phyloP scores from a whole-genome alignment of 805 yeast species.

The Yarrowia hollandica region DNA sequence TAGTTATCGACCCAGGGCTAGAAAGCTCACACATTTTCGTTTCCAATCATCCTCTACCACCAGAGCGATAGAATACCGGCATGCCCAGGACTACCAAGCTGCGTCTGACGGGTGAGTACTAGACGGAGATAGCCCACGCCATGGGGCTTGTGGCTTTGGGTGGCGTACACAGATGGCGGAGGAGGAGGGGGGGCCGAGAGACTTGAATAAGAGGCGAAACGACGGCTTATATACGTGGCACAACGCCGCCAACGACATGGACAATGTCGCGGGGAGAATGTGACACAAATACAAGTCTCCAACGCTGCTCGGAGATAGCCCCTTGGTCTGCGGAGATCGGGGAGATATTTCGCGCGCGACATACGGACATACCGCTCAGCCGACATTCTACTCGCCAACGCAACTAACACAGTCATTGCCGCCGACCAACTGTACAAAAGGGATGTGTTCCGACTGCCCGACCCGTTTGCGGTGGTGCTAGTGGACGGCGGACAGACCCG shows the following conservation, averaged over 20 bases:
- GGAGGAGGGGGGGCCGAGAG: no score
- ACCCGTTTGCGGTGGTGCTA: constrained; percentile 95
- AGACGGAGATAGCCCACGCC: background rate
- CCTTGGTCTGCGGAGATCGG: no score
- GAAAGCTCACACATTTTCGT: constrained; percentile 5
- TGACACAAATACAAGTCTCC: background rate
- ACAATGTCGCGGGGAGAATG: no score
- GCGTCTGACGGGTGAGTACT: constrained; percentile 34
- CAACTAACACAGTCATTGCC: constrained; percentile 59
- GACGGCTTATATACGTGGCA: no score
- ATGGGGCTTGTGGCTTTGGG: no score
- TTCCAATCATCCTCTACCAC: background rate
- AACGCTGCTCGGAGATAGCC: no score
- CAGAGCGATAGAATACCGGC: constrained; percentile 25
- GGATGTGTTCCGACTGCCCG: constrained; percentile 93
- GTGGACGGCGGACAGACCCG: constrained; percentile 97
- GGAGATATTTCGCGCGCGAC: no score
- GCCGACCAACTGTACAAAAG: constrained; percentile 95
- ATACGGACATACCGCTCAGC: no score
- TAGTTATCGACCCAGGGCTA: constrained; percentile 28
- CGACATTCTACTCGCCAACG: background rate
- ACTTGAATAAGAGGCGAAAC: no score
- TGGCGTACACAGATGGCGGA: no score
- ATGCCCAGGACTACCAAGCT: constrained; percentile 31
- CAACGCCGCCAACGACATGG: background rate